A percentile compares a stretch with the other conserved stretches of the same genome.
Conservation (phyloP, 2,329 filamentous ascomycete species). For the Alternaria novae-zelandiae region DNA sequence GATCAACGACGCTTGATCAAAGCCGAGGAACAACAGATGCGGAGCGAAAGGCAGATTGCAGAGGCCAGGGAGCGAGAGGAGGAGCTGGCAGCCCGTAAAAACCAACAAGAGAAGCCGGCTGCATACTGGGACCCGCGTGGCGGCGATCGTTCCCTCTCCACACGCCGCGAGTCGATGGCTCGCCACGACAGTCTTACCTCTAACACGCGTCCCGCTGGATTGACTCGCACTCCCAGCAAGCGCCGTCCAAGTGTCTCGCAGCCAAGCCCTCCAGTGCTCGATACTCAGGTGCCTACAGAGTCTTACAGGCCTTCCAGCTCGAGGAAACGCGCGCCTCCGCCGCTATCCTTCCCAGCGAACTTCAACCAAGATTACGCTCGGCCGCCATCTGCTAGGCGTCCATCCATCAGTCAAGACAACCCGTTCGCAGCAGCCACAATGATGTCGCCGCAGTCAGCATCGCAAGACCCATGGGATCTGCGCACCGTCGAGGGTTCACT, state of each 20-base stretch:
- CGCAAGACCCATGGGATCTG: constrained; percentile 34
- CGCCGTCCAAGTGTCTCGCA: constrained; percentile 35
- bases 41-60: constrained; percentile 27
- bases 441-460: constrained; percentile 2
- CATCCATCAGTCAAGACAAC: constrained; percentile 25
- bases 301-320: constrained; percentile 22
- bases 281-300: constrained; percentile 16
- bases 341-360: constrained; percentile 25
- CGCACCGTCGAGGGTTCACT: constrained; percentile 27
- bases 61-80: constrained; percentile 37
- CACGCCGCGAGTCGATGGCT: constrained; percentile 24
- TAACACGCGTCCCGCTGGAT: constrained; percentile 14
- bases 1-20: constrained; percentile 27
- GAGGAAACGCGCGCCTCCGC: constrained; percentile 23
- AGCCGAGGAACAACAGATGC: constrained; percentile 30
- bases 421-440: constrained; percentile 25
- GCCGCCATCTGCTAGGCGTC: constrained; percentile 29
- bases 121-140: constrained; percentile 35
- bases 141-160: constrained; percentile 13
- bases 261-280: constrained; percentile 22
- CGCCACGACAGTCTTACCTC: constrained; percentile 30
- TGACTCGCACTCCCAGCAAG: constrained; percentile 24
- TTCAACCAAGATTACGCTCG: constrained; percentile 20
- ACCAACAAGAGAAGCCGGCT: constrained; percentile 27
- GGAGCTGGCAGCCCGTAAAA: constrained; percentile 16